These are phyloP conservation scores for Cyclotella distinguenda DNA, from an alignment of 108 stramenopile genomes.

Conservation along the genomic window DNA sequence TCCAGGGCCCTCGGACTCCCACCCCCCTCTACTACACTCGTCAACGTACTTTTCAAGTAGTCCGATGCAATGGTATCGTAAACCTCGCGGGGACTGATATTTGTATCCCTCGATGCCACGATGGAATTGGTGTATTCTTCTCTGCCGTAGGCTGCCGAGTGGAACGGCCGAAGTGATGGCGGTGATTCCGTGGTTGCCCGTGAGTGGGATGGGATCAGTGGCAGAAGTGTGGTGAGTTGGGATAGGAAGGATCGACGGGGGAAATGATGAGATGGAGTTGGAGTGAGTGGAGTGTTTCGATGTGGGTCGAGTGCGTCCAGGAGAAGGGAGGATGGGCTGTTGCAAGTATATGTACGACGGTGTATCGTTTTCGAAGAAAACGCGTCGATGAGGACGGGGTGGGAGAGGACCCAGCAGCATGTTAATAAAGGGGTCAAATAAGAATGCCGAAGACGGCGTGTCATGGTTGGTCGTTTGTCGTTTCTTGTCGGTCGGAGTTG, in stretches of 20 bases:
- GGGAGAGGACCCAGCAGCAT: no score
- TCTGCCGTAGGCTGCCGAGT: constrained; percentile 37
- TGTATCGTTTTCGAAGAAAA: no score
- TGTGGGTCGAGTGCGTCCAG: no score
- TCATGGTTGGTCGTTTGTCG: no score
- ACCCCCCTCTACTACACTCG: constrained; percentile 7
- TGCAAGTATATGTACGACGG: no score
- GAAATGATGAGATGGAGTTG: no score
- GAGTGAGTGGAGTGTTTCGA: no score
- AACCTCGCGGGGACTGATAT: constrained; percentile 82
- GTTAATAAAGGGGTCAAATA: no score
- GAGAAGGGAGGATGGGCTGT: no score
- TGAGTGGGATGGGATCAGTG: neutral
- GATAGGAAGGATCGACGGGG: neutral
- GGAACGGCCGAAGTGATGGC: constrained; percentile 15
- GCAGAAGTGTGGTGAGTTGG: neutral
- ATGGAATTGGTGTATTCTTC: constrained; percentile 81
- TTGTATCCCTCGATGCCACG: constrained; percentile 80
- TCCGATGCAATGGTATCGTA: constrained; percentile 66
- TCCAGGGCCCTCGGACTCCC: constrained; percentile 49
- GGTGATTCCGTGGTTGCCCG: neutral
- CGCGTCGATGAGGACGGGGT: no score
- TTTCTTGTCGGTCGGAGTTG: no score
- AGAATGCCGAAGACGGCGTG: no score
- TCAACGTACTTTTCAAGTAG: constrained; percentile 16